A percentile compares a stretch with the other conserved stretches of the same genome.
These are phyloP conservation scores for Penicillium concentricum DNA, from an alignment of 2,329 filamentous ascomycete species.

Conservation along the genomic window DNA sequence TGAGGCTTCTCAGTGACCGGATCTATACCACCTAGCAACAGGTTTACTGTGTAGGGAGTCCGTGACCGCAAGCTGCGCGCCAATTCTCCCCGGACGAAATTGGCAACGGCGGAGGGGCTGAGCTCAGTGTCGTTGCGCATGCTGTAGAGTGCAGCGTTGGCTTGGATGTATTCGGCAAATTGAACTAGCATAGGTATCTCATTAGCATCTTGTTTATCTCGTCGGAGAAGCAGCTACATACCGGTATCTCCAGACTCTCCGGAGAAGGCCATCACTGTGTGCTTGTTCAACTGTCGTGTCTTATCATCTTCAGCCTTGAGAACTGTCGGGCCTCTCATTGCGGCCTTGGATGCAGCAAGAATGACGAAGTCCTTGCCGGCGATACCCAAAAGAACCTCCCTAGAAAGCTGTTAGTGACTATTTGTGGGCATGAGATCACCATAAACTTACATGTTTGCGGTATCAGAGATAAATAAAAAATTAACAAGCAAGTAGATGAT, in stretches of 20 bases:
- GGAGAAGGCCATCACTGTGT: slow-evolving; percentile 91
- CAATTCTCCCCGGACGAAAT: slow-evolving; percentile 92
- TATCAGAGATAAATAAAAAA: slow-evolving; percentile 15
- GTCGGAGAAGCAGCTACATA: slow-evolving; percentile 43
- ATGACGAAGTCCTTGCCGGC: slow-evolving; percentile 99
- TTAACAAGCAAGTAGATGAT: slow-evolving; percentile 20
- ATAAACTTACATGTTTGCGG: slow-evolving; percentile 30
- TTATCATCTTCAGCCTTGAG: slow-evolving; percentile 96
- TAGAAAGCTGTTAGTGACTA: slow-evolving; percentile 42
- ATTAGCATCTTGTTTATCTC: slow-evolving; percentile 13
- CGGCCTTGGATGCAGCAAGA: slow-evolving; percentile 94
- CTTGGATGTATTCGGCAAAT: slow-evolving; percentile 99
- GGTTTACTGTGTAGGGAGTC: slow-evolving; percentile 95
- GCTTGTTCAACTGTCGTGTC: slow-evolving; percentile 86
- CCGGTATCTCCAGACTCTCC: slow-evolving; percentile 95
- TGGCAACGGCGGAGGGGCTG: slow-evolving; percentile 80
- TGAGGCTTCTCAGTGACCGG: slow-evolving; percentile 86
- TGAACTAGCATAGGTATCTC: slow-evolving; percentile 62
- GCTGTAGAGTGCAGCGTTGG: slow-evolving; percentile 95
- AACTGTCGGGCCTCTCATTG: slow-evolving; percentile 95
- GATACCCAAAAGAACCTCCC: slow-evolving; percentile 97
- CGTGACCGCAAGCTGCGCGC: slow-evolving; percentile 85
- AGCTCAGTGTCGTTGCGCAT: slow-evolving; percentile 97
- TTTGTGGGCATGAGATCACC: neutral
- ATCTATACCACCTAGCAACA: slow-evolving; percentile 91